Evolutionary conservation across 2,329 filamentous ascomycete genomes (phyloP).

Genomic region (Penicillium occitanis): DNA sequence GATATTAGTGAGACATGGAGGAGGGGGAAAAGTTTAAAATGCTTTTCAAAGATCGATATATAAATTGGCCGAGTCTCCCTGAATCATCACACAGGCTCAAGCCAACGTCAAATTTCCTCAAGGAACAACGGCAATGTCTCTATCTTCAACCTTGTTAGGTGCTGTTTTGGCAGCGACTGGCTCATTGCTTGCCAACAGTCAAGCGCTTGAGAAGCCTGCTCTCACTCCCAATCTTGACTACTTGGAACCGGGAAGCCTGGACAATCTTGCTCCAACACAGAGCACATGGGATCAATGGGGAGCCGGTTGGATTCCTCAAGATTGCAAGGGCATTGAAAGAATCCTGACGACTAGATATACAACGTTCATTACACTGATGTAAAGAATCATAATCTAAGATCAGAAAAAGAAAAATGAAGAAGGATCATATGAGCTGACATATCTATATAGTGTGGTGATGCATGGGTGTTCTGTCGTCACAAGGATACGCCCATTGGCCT

Average conservation of each 20-base stretch:
- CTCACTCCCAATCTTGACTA: slow-evolving; percentile 16
- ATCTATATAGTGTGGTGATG: slow-evolving; percentile 11
- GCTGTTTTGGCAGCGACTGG: neutral
- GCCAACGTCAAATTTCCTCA: neutral
- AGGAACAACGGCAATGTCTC: neutral
- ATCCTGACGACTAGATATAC: slow-evolving; percentile 18
- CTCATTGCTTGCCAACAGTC: slow-evolving; percentile 7
- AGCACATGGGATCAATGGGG: slow-evolving; percentile 16
- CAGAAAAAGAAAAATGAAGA: neutral
- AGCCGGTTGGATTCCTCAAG: slow-evolving; percentile 11
- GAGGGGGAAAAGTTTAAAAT: neutral
- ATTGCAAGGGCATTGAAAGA: slow-evolving; percentile 18
- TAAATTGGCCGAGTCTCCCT: neutral
- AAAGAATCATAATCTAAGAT: neutral
- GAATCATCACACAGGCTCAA: neutral
- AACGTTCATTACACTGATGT: slow-evolving; percentile 14
- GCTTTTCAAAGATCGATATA: neutral
- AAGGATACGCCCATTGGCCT: slow-evolving; percentile 8
- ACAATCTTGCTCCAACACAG: slow-evolving; percentile 6
- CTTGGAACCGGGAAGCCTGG: slow-evolving; percentile 8
- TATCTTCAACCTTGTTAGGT: neutral
- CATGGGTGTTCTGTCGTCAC: slow-evolving; percentile 19
- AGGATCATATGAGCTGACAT: neutral
- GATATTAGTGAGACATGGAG: neutral
- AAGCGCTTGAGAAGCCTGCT: slow-evolving; percentile 16